Evolutionary conservation across 2,329 filamentous ascomycete species (phyloP), one percentile per base, ranked within the genome.

Genomic region (Remersonia thermophila): DNA sequence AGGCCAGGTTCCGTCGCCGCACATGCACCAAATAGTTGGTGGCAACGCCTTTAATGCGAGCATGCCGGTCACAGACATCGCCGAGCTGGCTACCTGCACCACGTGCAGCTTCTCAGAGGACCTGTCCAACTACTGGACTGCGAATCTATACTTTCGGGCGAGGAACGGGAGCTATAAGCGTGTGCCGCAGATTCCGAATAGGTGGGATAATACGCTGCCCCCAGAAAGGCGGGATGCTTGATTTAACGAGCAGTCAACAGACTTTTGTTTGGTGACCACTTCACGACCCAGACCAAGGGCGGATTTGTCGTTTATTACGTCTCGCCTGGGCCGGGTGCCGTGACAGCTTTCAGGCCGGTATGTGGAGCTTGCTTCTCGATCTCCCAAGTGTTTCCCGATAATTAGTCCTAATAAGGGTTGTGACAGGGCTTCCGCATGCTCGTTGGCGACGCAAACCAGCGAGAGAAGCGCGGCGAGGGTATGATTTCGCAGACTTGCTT

Each of bases 11-110:
- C 66, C 71, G 3, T 63, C 69, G 3, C 53, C 56, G 7, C 71
- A 77, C 53, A 60, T 71, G 4, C 73, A 76, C 50, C 69, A 66
- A 31, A 66, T 77, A 37, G 63, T 68, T 35, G 71, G 74, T 37
- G 60, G 59, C 13, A 58, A 63, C 40, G 55, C 55, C 3, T 64
- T 64, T 54, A 62, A 63, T 40, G 53, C 55, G 0, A 53, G 58
- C 11, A 62, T 64, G 60, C 55, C 55, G 7, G 50, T 50, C 2
- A 45, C 46, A 10, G 53, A 57, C 36, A 50, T 56, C 35, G 42
- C 50, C 23, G 29, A 23, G 32, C 26, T 51, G 18, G 65, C 67
- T 1, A 54, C 49, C 18, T 63, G 60, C 53, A 63, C 60, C 0
- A 62, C 51, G 4, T 63, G 60, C 43, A 55, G 53, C 33, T 54